A percentile compares a stretch with the other conserved stretches of the same genome.
Evolutionary conservation across 2,329 filamentous ascomycete species (phyloP).

Genomic region (Cladosporium halotolerans): DNA sequence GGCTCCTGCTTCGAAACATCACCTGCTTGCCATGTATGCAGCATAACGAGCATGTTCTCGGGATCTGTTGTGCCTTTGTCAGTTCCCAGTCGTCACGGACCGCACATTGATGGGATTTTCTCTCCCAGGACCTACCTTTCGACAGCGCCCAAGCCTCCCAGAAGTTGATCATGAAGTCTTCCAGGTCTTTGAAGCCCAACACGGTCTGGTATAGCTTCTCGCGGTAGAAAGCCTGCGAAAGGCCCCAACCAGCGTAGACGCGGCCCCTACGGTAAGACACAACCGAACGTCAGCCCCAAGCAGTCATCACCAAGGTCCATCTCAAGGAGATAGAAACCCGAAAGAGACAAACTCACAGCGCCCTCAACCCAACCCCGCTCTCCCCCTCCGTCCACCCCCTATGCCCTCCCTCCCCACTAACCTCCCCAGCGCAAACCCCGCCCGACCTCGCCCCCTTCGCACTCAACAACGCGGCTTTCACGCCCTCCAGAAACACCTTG

Average conservation of each 20-base stretch:
- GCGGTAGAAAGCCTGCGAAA: constrained; percentile 72
- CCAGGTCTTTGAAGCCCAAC: constrained; percentile 61
- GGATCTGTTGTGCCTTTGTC: constrained; percentile 45
- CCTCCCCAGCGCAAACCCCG: constrained; percentile 45
- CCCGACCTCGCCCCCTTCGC: constrained; percentile 50
- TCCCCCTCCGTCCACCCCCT: constrained; percentile 42
- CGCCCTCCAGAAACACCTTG: constrained; percentile 60
- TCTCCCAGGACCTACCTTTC: constrained; percentile 44
- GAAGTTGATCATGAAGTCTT: constrained; percentile 67
- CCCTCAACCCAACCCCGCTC: constrained; percentile 55
- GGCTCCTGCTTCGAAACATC: constrained; percentile 64
- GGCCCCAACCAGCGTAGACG: constrained; percentile 44
- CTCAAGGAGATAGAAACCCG: constrained; percentile 39
- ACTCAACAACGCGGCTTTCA: constrained; percentile 55
- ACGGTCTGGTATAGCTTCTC: constrained; percentile 59
- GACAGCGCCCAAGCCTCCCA: constrained; percentile 70
- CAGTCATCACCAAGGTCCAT: not conserved
- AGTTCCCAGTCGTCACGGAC: not conserved
- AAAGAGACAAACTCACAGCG: constrained; percentile 40
- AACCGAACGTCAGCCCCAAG: not conserved
- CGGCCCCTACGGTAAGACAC: not conserved
- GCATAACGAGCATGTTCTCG: constrained; percentile 68
- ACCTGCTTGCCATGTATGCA: constrained; percentile 71
- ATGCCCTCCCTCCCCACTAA: constrained; percentile 29
- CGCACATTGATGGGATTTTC: not conserved